Percentiles rank a stretch among this genome's conserved stretches.
Evolutionary conservation across 2,329 filamentous ascomycete species (phyloP).

Genomic region (Talaromyces verruculosus): DNA sequence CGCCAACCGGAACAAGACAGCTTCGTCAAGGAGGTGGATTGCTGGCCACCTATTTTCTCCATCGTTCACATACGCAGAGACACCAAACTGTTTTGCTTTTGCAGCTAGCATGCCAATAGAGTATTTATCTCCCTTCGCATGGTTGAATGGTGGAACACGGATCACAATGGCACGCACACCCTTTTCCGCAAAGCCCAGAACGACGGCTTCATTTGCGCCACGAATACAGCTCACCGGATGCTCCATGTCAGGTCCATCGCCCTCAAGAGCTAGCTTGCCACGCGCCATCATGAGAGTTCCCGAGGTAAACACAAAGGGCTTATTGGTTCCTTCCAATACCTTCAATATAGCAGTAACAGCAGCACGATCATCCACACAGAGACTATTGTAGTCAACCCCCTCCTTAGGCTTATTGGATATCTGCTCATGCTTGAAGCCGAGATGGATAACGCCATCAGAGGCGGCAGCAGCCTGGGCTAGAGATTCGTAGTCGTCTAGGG

Average conservation of each 20-base stretch:
- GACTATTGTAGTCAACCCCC: background rate
- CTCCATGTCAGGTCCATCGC: constrained; percentile 2
- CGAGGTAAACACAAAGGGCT: constrained; percentile 10
- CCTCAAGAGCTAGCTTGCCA: constrained; percentile 2
- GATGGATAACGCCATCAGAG: constrained; percentile 8
- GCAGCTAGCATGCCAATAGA: constrained; percentile 10
- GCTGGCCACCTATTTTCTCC: constrained; percentile 14
- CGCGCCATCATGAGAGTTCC: constrained; percentile 14
- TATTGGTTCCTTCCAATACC: constrained; percentile 7
- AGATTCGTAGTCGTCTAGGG: constrained; percentile 4
- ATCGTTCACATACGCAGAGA: constrained; percentile 9
- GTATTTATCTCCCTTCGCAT: background rate
- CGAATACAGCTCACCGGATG: constrained; percentile 2
- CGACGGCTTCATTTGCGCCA: constrained; percentile 8
- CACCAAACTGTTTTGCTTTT: background rate
- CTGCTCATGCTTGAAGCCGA: constrained; percentile 13
- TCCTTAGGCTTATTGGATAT: constrained; percentile 3
- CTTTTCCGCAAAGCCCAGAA: background rate
- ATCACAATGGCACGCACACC: constrained; percentile 3
- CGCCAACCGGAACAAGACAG: background rate
- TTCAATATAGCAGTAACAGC: constrained; percentile 1
- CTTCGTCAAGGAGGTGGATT: constrained; percentile 3
- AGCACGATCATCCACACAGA: constrained; percentile 4
- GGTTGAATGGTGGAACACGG: constrained; percentile 4
- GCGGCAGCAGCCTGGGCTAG: background rate